A percentile compares a stretch with the other conserved stretches of the same genome.
phyloP scores from a whole-genome alignment of 345 rosid species.

The Clausena lansium region DNA sequence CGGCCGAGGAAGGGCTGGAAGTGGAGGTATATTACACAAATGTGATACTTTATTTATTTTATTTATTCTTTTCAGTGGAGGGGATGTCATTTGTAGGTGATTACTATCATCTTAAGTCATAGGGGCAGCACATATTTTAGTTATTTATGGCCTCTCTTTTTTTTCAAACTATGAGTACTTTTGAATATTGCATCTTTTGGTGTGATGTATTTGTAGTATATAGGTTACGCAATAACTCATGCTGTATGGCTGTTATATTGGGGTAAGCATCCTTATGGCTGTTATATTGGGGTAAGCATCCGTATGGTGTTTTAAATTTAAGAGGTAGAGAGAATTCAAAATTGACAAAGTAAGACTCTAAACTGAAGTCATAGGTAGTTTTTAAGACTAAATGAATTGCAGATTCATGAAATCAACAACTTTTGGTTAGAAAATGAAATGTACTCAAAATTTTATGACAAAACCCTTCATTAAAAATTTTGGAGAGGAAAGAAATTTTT shows the following conservation, averaged over 20 bases:
- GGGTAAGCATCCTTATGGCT: neutral
- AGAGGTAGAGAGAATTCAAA: neutral
- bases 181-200: neutral
- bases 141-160: neutral
- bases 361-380: neutral
- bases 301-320: neutral
- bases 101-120: neutral
- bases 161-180: neutral
- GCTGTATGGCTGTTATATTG: neutral
- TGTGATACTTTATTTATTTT: neutral
- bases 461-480: neutral
- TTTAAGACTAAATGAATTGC: neutral
- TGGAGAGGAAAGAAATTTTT: neutral
- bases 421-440: neutral
- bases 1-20: slow-evolving; percentile 22
- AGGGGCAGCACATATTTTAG: neutral
- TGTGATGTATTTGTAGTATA: neutral
- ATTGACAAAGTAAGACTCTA: too few relatives aligned
- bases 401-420: neutral
- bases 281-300: neutral
- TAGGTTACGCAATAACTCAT: neutral
- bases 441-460: neutral
- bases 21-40: slow-evolving; percentile 21
- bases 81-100: neutral
- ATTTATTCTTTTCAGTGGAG: neutral